These are phyloP conservation scores for Davidsoniella virescens DNA, from an alignment of 2,329 filamentous ascomycete species.

Conservation along the genomic window DNA sequence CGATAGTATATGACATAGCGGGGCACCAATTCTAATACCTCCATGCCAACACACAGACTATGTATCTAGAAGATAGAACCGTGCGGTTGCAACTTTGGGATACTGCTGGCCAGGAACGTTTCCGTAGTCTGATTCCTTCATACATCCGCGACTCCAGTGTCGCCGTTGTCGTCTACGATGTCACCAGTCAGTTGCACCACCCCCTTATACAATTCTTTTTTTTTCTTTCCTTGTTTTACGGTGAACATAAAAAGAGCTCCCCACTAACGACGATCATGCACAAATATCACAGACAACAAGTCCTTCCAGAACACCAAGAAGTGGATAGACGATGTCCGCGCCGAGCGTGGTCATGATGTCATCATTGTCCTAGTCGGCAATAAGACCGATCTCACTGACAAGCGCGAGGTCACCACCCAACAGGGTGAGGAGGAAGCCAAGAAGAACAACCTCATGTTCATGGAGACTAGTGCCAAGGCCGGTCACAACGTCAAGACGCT, in stretches of 20 bases:
- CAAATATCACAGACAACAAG: constrained; percentile 50
- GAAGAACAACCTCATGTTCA: constrained; percentile 96
- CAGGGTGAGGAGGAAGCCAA: constrained; percentile 97
- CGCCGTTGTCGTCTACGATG: constrained; percentile 96
- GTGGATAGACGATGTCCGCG: constrained; percentile 97
- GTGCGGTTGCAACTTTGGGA: constrained; percentile 97
- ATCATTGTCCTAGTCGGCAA: constrained; percentile 98
- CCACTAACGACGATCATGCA: constrained; percentile 3
- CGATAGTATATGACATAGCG: not conserved
- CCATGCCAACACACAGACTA: constrained; percentile 44
- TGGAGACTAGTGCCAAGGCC: constrained; percentile 95
- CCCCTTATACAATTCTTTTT: not conserved
- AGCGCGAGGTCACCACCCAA: constrained; percentile 88
- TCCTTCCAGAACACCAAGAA: constrained; percentile 98
- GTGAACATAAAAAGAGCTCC: not conserved
- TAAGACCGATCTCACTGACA: constrained; percentile 98
- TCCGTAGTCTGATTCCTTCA: constrained; percentile 89
- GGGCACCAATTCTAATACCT: constrained; percentile 1
- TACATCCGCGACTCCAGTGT: constrained; percentile 98
- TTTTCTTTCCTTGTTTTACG: not conserved
- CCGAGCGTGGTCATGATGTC: constrained; percentile 93
- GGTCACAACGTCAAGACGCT: constrained; percentile 96
- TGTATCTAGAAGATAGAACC: constrained; percentile 98
- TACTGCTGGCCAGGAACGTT: constrained; percentile 92
- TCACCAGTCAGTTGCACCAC: constrained; percentile 49